Conservation (phyloP, 2,329 filamentous ascomycete genomes). For the Alternaria triticimaculans region DNA sequence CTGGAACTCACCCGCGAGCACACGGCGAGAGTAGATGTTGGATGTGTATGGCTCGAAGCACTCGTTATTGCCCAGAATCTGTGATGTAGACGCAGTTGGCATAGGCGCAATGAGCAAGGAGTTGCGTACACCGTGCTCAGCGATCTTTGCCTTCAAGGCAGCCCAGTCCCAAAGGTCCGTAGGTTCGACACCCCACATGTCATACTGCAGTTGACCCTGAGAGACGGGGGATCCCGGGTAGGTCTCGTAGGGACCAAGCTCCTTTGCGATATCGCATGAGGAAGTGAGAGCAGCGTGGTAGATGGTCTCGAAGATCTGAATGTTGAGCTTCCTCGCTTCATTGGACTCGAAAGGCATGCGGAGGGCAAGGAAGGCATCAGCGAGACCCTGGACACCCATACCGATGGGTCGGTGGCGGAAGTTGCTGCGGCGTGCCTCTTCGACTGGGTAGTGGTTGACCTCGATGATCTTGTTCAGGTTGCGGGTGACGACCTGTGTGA, state of each 20-base stretch:
- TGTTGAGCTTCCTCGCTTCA: constrained; percentile 92
- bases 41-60: constrained; percentile 99
- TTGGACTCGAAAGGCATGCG: constrained; percentile 97
- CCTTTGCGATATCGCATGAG: constrained; percentile 84
- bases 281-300: constrained; percentile 94
- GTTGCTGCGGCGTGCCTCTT: constrained; percentile 93
- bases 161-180: constrained; percentile 98
- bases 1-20: constrained; percentile 98
- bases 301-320: constrained; percentile 99
- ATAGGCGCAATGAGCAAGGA: constrained; percentile 94
- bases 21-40: constrained; percentile 99
- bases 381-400: constrained; percentile 95
- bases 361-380: constrained; percentile 95
- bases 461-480: constrained; percentile 99
- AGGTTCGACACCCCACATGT: constrained; percentile 97
- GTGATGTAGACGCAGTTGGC: constrained; percentile 96
- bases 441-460: constrained; percentile 97
- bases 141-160: constrained; percentile 85
- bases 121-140: constrained; percentile 93
- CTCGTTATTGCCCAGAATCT: constrained; percentile 99
- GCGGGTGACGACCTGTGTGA: constrained; percentile 87
- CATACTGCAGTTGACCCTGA: constrained; percentile 94
- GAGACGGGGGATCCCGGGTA: constrained; percentile 95
- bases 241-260: constrained; percentile 83
- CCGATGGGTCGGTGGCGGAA: constrained; percentile 96